These are phyloP conservation scores for Fusarium xylarioides DNA, from an alignment of 2,329 filamentous ascomycete species.

Conservation along the genomic window DNA sequence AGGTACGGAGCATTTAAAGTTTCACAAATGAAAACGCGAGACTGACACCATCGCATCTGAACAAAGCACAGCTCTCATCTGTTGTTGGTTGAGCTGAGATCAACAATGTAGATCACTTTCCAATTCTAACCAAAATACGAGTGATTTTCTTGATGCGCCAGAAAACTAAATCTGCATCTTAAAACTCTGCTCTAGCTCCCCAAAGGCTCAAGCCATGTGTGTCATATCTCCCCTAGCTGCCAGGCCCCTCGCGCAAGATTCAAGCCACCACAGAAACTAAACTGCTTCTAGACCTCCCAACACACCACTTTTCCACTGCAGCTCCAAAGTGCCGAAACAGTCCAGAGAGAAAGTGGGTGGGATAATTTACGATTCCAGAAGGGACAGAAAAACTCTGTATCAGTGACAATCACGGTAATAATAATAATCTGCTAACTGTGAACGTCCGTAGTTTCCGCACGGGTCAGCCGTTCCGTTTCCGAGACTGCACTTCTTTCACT, in stretches of 20 bases:
- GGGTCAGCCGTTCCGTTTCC: neutral
- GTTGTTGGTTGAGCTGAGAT: neutral
- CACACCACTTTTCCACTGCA: neutral
- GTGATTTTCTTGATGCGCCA: neutral
- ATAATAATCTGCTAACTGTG: neutral
- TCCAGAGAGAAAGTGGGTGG: neutral
- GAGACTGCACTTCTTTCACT: neutral
- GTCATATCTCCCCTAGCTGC: neutral
- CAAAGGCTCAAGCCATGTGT: slow-evolving; percentile 1
- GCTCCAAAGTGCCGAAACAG: neutral
- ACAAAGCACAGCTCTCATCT: neutral
- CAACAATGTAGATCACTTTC: neutral
- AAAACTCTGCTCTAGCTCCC: neutral
- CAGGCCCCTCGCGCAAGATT: neutral
- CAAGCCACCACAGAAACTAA: neutral
- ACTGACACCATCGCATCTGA: neutral
- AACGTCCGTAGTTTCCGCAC: neutral
- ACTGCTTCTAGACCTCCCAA: neutral
- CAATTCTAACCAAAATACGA: neutral
- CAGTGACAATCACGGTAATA: neutral
- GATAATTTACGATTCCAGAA: slow-evolving; percentile 6
- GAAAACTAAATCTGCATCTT: neutral
- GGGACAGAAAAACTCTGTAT: neutral
- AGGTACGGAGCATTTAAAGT: slow-evolving; percentile 2
- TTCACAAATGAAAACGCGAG: neutral